phyloP scores from a whole-genome alignment of 106 monocot species.

The Dendrobium chrysotoxum region DNA sequence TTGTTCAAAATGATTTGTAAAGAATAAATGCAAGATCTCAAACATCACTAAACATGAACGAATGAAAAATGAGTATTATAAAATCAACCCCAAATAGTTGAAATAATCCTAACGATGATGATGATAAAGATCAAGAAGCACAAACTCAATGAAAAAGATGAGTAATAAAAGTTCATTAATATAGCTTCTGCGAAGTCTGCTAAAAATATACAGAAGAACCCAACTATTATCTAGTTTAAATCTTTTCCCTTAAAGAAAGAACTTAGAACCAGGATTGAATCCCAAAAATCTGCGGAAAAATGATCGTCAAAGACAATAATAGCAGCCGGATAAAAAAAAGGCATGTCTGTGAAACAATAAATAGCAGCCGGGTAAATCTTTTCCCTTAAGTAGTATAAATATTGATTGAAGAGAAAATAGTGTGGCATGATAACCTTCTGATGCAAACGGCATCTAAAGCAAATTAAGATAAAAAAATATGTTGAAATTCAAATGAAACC shows the following conservation, averaged over 20 bases:
- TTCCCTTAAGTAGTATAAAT: not conserved
- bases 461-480: not conserved
- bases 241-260: not conserved
- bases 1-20: too few relatives aligned
- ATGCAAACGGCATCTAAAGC: not conserved
- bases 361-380: too few relatives aligned
- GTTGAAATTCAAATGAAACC: not conserved
- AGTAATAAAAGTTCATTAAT: not conserved
- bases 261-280: not conserved
- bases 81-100: too few relatives aligned
- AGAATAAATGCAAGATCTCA: too few relatives aligned
- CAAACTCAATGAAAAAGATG: not conserved
- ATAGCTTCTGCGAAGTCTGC: not conserved
- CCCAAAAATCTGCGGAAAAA: too few relatives aligned
- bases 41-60: too few relatives aligned
- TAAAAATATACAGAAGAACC: not conserved
- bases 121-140: too few relatives aligned
- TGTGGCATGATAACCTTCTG: not conserved
- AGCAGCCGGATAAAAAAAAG: not conserved
- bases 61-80: too few relatives aligned
- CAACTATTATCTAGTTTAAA: not conserved
- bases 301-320: not conserved
- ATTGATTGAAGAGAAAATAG: not conserved
- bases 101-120: too few relatives aligned
- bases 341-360: not conserved